phyloP scores from a whole-genome alignment of 176 grass and related monocot genomes.

The Oryza rufipogon region DNA sequence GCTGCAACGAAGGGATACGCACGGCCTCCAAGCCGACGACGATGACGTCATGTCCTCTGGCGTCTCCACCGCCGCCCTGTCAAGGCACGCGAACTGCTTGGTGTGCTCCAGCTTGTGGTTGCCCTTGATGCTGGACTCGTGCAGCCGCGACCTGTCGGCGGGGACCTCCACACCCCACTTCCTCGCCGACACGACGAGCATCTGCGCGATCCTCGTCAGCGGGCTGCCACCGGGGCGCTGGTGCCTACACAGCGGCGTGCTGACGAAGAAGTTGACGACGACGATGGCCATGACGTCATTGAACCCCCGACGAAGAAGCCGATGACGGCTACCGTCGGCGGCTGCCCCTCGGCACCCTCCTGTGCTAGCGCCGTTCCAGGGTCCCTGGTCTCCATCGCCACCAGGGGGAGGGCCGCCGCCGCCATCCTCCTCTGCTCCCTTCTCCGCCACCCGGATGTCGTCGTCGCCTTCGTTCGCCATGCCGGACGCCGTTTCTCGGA shows the following conservation, averaged over 20 bases:
- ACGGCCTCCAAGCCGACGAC: conserved; percentile 57
- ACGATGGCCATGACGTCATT: too few relatives aligned
- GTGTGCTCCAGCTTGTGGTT: conserved; percentile 87
- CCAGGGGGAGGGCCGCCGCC: too few relatives aligned
- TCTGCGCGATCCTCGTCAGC: conserved; percentile 70
- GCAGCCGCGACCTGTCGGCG: conserved; percentile 38
- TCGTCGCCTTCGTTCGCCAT: too few relatives aligned
- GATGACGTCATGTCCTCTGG: conserved; percentile 9
- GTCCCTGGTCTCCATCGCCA: too few relatives aligned
- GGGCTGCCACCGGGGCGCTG: conserved; percentile 81
- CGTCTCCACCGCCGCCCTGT: conserved; percentile 68
- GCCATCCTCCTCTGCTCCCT: too few relatives aligned
- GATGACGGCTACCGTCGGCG: conserved; percentile 59
- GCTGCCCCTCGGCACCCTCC: conserved; percentile 27
- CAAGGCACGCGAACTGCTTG: conserved; percentile 60
- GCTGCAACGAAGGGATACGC: not conserved
- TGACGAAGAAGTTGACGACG: conserved; percentile 44
- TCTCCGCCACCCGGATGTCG: too few relatives aligned
- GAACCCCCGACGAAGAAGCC: conserved; percentile 21
- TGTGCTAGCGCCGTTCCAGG: too few relatives aligned
- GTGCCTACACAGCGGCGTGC: conserved; percentile 73
- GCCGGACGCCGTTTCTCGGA: too few relatives aligned
- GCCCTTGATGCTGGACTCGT: conserved; percentile 73
- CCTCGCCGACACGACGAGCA: conserved; percentile 53
- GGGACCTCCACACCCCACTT: conserved; percentile 58